Evolutionary conservation across 2,329 filamentous ascomycete species (phyloP).

Genomic region (Escovopsis sp.): DNA sequence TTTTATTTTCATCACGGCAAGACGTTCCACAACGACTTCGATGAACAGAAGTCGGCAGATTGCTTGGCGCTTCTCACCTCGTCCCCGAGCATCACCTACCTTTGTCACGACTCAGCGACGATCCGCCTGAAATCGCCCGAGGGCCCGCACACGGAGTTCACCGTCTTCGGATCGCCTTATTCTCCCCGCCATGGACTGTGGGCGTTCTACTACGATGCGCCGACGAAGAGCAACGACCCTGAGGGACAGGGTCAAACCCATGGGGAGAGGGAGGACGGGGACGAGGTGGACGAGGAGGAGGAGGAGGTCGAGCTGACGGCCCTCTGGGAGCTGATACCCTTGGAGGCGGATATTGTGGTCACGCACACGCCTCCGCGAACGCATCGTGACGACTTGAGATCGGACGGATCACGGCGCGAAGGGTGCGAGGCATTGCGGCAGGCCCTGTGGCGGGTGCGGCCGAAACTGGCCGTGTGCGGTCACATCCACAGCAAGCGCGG

Average conservation of each 20-base stretch:
- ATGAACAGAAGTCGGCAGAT: slow-evolving; percentile 10
- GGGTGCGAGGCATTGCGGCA: slow-evolving; percentile 48
- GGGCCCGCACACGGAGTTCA: slow-evolving; percentile 46
- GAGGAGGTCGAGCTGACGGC: slow-evolving; percentile 10
- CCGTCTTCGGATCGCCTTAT: slow-evolving; percentile 57
- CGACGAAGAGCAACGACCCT: slow-evolving; percentile 5
- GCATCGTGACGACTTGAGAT: slow-evolving; percentile 38
- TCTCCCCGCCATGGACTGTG: slow-evolving; percentile 42
- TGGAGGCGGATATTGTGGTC: slow-evolving; percentile 49
- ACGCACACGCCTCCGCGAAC: slow-evolving; percentile 54
- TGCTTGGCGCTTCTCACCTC: slow-evolving; percentile 40
- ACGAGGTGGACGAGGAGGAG: too few relatives aligned
- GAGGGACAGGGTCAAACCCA: slow-evolving; percentile 1
- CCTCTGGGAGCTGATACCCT: slow-evolving; percentile 48
- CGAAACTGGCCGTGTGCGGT: slow-evolving; percentile 52
- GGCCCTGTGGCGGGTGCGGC: slow-evolving; percentile 45
- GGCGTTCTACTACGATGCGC: slow-evolving; percentile 49
- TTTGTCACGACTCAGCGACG: slow-evolving; percentile 40
- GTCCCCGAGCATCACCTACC: slow-evolving; percentile 46
- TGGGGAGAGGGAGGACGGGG: not conserved
- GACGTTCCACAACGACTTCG: slow-evolving; percentile 40
- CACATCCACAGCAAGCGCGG: slow-evolving; percentile 59
- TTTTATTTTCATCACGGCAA: slow-evolving; percentile 42
- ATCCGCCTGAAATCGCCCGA: slow-evolving; percentile 37
- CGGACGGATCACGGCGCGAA: slow-evolving; percentile 17